Evolutionary conservation across 805 yeast genomes (phyloP).

Genomic region (Nakazawaea laoshanensis): DNA sequence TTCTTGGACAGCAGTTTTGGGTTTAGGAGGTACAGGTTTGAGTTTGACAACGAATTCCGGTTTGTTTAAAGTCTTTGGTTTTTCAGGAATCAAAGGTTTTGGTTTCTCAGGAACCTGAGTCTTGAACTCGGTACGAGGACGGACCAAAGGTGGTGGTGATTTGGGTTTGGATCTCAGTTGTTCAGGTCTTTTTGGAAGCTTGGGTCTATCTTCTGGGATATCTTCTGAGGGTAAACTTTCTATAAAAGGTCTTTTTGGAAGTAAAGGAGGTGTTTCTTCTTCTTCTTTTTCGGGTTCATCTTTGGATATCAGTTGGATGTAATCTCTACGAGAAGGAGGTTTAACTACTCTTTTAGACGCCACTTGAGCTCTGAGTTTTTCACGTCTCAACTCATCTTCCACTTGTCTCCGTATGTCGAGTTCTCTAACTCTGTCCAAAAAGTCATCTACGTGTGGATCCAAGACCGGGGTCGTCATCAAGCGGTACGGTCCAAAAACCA

Average conservation of each 20-base stretch:
- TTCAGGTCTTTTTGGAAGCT: too few species aligned
- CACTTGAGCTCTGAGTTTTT: slow-evolving; percentile 10
- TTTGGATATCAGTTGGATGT: background rate
- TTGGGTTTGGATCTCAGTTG: too few species aligned
- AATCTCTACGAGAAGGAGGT: background rate
- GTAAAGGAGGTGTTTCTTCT: slow-evolving; percentile 1
- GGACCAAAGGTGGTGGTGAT: too few species aligned
- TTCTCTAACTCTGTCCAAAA: slow-evolving; percentile 12
- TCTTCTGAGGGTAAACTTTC: too few species aligned
- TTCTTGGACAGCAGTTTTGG: slow-evolving; percentile 1
- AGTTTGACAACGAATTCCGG: slow-evolving; percentile 7
- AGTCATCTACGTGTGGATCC: slow-evolving; percentile 12
- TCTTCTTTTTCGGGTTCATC: background rate
- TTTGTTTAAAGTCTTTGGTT: slow-evolving; percentile 4
- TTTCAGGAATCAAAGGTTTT: slow-evolving; percentile 9
- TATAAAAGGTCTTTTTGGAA: background rate
- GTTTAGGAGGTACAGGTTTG: slow-evolving; percentile 8
- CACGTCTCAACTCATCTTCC: slow-evolving; percentile 11
- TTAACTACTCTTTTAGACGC: slow-evolving; percentile 1
- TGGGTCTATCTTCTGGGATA: too few species aligned
- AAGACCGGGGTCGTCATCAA: too few species aligned
- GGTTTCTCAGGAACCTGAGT: too few species aligned
- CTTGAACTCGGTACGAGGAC: too few species aligned
- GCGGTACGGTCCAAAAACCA: too few species aligned
- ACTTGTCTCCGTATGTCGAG: slow-evolving; percentile 10